Base-by-base conservation (phyloP, 768 basidiomycete species). In the Russula olivacea region DNA sequence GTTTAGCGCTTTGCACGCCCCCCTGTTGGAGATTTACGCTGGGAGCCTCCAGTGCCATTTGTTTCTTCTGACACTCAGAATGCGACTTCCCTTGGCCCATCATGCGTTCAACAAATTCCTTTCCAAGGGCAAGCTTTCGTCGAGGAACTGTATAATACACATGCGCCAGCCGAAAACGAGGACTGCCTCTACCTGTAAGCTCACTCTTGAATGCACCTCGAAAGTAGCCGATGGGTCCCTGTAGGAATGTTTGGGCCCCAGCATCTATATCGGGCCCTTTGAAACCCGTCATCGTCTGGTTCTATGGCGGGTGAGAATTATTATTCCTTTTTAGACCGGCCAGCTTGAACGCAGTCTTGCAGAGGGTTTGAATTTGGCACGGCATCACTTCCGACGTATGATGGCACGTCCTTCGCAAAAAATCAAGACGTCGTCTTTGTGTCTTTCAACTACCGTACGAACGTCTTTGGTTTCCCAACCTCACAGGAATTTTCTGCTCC, bases 391-490 rank as follows among this genome's bases (percentile, higher is more conserved):
- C 58, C 63, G 1, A 12, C 11, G 14, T 64, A 64, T 30, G 63
- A 64, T 50, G 63, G 63, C 21, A 40, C 59, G 9, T 60, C 58
- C 23, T 60, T 64, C 45, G 58, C 52, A 8, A 60, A 60, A 52
- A 49, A 64, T 40, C 63, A 64, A 49, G 58, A 60, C 12, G 36
- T 65, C 23, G 5, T 57, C 2, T 34, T 65, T 25, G 55, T 65
- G n/a, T 51, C 64, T 7, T 60, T 64, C 8, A 64, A 64, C 43
- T 64, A 60, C 40, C 63, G 55, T 19, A 62, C 64, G 15, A 65
- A 56, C 34, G 60, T 61, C 3, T 61, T 62, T 21, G 55, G 64
- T 12, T 65, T 65, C 48, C 64, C 64, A 25, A 61, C 48, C 0
- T 38, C 61, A 19, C 9, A 36, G 6, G 63, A 64, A 17, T 36